Evolutionary conservation across 768 basidiomycete genomes (phyloP), one percentile per base, ranked within the genome.

Genomic region (Mycena rebaudengoi): DNA sequence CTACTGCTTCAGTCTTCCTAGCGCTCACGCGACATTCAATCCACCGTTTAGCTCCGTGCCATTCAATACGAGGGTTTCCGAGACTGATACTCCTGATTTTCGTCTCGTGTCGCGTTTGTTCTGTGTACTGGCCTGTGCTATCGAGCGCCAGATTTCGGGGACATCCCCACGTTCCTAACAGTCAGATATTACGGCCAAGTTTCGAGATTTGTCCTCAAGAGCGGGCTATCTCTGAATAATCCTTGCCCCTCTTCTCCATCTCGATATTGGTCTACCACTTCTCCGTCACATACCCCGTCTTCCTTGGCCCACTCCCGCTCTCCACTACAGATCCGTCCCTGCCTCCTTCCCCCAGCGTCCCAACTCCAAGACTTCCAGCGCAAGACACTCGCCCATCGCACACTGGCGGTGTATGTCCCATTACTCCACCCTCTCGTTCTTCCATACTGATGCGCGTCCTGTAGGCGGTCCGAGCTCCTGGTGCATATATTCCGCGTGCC

Each of bases 1-100:
- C 44, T 45, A 45, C 44, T 45, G 44, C 13, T 45, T 23, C 44
- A 45, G 44, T 45, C 44, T 23, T 45, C 44, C 44, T 45, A 45
- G 44, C 44, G 44, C 44, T 45, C 21, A 25, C 44, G 44, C 20
- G 44, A 45, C 25, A 45, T 45, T 45, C 44, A 45, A 25, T 45
- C n/a, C 44, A 45, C 44, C 44, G 13, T 45, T n/a, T 45, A 7
- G 44, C 21, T 45, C 44, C 44, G 44, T 45, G 44, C 44, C 20
- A 12, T 45, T 45, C 44, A 45, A 23, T 23, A 45, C 44, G 44
- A 20, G 44, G 44, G 44, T 45, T 45, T 26, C 21, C 44, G 44
- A 45, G 44, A 45, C 44, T 45, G 44, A 45, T 45, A 45, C 44
- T 45, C 44, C 44, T 45, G 21, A 45, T 45, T 45, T 40, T 40